phyloP scores from a whole-genome alignment of 2,329 filamentous ascomycete species.

The Microdochium nivale region DNA sequence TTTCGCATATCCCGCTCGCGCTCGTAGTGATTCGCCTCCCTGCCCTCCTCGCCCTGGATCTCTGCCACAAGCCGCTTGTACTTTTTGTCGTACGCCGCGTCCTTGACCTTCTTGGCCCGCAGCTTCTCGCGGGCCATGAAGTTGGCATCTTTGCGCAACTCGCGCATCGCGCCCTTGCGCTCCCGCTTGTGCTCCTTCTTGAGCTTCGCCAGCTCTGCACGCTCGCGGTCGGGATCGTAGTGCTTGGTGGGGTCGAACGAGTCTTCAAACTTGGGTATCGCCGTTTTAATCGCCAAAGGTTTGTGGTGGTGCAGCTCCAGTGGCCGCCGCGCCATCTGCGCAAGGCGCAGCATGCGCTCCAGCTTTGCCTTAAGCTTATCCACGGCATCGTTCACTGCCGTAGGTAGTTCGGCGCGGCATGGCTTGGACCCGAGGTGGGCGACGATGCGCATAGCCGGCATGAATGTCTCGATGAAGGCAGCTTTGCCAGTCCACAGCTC shows the following conservation, averaged over 20 bases:
- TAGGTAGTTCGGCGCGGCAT: conserved; percentile 41
- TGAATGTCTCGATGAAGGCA: conserved; percentile 73
- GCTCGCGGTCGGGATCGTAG: conserved; percentile 92
- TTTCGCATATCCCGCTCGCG: conserved; percentile 72
- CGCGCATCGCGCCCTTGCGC: conserved; percentile 87
- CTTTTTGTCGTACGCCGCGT: conserved; percentile 93
- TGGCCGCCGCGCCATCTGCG: conserved; percentile 62
- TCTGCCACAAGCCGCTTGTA: conserved; percentile 85
- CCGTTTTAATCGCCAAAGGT: conserved; percentile 78
- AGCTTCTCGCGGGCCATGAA: conserved; percentile 90
- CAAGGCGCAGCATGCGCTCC: conserved; percentile 46
- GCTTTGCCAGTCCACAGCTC: conserved; percentile 66
- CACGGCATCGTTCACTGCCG: conserved; percentile 28
- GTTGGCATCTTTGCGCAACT: conserved; percentile 88
- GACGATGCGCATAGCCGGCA: conserved; percentile 50
- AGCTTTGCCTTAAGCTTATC: conserved; percentile 36
- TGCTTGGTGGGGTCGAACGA: conserved; percentile 90
- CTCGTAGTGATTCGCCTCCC: conserved; percentile 82
- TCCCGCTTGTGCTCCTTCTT: conserved; percentile 90
- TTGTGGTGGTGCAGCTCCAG: conserved; percentile 84
- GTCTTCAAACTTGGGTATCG: conserved; percentile 93
- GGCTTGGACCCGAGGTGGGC: conserved; percentile 49
- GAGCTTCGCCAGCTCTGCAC: conserved; percentile 75
- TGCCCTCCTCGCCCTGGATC: conserved; percentile 90
- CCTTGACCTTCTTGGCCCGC: conserved; percentile 84